Base-by-base conservation (phyloP, 805 yeast species). In the Yamadazyma laniorum region DNA sequence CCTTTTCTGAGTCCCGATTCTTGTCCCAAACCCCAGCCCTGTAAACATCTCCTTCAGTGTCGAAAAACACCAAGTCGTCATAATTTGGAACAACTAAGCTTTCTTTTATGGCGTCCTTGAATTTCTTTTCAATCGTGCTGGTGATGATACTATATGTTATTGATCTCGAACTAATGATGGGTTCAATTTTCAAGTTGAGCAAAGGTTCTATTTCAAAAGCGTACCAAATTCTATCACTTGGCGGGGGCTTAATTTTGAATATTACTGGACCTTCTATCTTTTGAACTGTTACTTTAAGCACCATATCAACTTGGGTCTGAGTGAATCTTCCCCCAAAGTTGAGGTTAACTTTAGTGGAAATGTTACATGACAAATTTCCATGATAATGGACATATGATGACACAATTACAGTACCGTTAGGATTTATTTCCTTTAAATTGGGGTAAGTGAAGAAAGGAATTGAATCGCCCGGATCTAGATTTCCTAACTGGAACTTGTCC, bases 1-100 rank as follows among this genome's bases (percentile, higher is more conserved):
- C 14, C 25, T 9, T 14, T 13, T 35, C 34, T 13, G 29, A 16
- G 7, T 28, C 23, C 12, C 21, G 23, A 13, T 25, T 39, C 16
- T 69, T 67, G 46, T 83, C 89, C 98, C 98, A 91, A 17, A 91
- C 79, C 13, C 99, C 99, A 35, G 96, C 99, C 46, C 96, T 75
- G 58, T 80, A 93, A 11, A 87, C 60, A 46, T 87, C 95, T 27
- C 62, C 71, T 2, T 63, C 59, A 0, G 96, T 80, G 38, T 77
- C 67, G 52, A 71, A 84, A 53, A 86, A 84, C 0, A 80, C 77
- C 28, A 88, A 59, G 56, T 91, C 98, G 58, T 91, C 98, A 89
- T 88, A 84, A 51, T 72, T 80, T 2, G 99, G 99, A 22, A 77
- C 59, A 0, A 93, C 98, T 33, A 93, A 61, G 6, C 93, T 76